These are phyloP conservation scores for Botrytis galanthina DNA, from an alignment of 2,329 filamentous ascomycete genomes.

Conservation along the genomic window DNA sequence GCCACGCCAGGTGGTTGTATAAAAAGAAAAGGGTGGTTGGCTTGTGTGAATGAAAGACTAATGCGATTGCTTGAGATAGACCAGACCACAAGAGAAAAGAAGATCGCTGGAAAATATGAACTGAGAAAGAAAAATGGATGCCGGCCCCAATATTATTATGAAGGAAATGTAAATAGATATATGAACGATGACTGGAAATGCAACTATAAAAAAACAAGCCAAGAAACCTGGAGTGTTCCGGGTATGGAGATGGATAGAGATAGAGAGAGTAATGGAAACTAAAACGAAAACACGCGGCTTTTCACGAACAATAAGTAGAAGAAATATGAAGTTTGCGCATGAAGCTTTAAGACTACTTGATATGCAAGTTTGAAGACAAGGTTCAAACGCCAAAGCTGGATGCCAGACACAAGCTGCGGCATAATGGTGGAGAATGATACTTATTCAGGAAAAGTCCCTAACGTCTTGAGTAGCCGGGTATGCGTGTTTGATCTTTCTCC, in stretches of 20 bases:
- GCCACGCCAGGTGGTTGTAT: conserved; percentile 22
- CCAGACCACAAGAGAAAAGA: conserved; percentile 26
- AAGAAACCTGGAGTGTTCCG: conserved; percentile 16
- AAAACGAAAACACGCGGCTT: conserved; percentile 31
- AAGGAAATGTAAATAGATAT: conserved; percentile 28
- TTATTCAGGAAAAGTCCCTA: conserved; percentile 26
- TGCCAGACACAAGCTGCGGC: conserved; percentile 35
- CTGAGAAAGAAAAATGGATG: conserved; percentile 25
- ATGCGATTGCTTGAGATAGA: conserved; percentile 18
- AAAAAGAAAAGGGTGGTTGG: conserved; percentile 17
- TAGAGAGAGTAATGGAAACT: conserved; percentile 18
- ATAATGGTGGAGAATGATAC: conserved; percentile 31
- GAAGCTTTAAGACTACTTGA: conserved; percentile 28
- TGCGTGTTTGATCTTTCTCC: conserved; percentile 18
- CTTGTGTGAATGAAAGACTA: conserved; percentile 28
- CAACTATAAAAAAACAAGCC: conserved; percentile 28
- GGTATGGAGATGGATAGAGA: conserved; percentile 4
- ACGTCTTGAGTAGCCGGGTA: conserved; percentile 24
- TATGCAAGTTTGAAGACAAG: conserved; percentile 28
- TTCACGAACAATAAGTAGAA: conserved; percentile 20
- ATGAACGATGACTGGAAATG: conserved; percentile 27
- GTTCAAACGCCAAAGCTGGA: conserved; percentile 31
- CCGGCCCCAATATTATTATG: conserved; percentile 29
- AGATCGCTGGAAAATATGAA: conserved; percentile 1
- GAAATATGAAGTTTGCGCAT: conserved; percentile 29